These are phyloP conservation scores for Huiozyma naganishii DNA, from an alignment of 805 yeast species.

Conservation along the genomic window DNA sequence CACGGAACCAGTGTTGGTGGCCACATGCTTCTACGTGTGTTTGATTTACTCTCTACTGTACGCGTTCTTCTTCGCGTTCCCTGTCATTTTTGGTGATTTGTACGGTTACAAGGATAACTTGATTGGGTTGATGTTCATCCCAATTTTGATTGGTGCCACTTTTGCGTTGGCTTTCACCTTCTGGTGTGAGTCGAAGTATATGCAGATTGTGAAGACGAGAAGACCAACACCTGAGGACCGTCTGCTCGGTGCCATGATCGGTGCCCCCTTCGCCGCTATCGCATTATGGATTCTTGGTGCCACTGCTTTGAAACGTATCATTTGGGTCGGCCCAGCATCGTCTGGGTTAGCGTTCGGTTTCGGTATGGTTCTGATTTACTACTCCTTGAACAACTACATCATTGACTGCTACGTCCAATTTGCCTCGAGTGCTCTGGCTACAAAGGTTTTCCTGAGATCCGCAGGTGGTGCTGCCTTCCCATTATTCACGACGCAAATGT, in stretches of 20 bases:
- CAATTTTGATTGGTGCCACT: conserved; percentile 78
- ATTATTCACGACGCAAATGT: conserved; percentile 72
- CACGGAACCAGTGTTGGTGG: conserved; percentile 77
- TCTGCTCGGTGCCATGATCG: conserved; percentile 69
- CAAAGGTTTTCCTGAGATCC: conserved; percentile 68
- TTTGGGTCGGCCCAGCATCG: conserved; percentile 73
- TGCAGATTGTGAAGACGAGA: conserved; percentile 40
- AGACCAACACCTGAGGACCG: conserved; percentile 72
- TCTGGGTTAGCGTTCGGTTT: conserved; percentile 75
- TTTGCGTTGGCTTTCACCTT: conserved; percentile 71
- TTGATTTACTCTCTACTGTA: conserved; percentile 82
- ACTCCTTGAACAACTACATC: conserved; percentile 71
- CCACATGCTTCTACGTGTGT: conserved; percentile 79
- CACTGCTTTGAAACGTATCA: conserved; percentile 54
- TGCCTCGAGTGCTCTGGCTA: conserved; percentile 74
- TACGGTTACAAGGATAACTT: conserved; percentile 69
- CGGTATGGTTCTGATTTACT: conserved; percentile 67
- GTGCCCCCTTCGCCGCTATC: conserved; percentile 73
- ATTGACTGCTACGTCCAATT: conserved; percentile 80
- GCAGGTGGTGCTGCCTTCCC: conserved; percentile 87
- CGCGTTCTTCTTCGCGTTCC: conserved; percentile 92
- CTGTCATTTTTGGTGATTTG: conserved; percentile 70
- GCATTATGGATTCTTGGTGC: conserved; percentile 76
- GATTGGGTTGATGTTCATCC: conserved; percentile 81
- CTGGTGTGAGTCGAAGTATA: conserved; percentile 52